phyloP scores from a whole-genome alignment of 2,329 filamentous ascomycete genomes.

The Zymoseptoria brevis region DNA sequence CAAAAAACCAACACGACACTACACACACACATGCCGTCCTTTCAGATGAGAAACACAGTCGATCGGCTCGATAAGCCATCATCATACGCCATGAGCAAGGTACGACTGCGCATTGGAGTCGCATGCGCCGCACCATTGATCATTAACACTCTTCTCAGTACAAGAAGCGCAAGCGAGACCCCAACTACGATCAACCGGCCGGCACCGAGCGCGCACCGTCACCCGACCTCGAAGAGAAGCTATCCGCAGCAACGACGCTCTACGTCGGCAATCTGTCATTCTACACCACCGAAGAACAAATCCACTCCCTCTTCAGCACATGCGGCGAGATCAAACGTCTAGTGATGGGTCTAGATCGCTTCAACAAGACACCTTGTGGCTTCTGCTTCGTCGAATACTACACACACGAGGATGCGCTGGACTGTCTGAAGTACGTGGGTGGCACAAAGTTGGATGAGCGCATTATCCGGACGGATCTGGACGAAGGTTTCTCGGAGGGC shows the following conservation, averaged over 20 bases:
- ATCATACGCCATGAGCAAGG: conserved; percentile 81
- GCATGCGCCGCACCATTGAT: not conserved
- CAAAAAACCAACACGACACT: not conserved
- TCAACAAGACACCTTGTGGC: conserved; percentile 94
- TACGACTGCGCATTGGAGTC: conserved; percentile 35
- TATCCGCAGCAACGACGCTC: conserved; percentile 83
- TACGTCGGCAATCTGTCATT: conserved; percentile 91
- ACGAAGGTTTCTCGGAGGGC: conserved; percentile 92
- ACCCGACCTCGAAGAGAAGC: conserved; percentile 64
- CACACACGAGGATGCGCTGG: conserved; percentile 90
- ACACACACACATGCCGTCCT: conserved; percentile 36
- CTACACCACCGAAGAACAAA: conserved; percentile 89
- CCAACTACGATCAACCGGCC: conserved; percentile 41
- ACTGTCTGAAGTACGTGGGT: conserved; percentile 97
- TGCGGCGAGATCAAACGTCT: conserved; percentile 96
- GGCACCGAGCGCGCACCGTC: conserved; percentile 40
- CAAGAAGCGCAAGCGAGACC: conserved; percentile 60
- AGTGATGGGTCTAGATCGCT: conserved; percentile 94
- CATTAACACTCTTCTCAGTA: conserved; percentile 43
- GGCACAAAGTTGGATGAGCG: conserved; percentile 97
- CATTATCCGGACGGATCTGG: conserved; percentile 88
- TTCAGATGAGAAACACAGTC: conserved; percentile 59
- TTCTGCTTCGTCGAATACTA: conserved; percentile 99
- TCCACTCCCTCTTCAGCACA: conserved; percentile 62
- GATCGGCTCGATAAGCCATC: conserved; percentile 90